Evolutionary conservation across 345 rosid species (phyloP).

Genomic region (Sisymbrium altissimum): DNA sequence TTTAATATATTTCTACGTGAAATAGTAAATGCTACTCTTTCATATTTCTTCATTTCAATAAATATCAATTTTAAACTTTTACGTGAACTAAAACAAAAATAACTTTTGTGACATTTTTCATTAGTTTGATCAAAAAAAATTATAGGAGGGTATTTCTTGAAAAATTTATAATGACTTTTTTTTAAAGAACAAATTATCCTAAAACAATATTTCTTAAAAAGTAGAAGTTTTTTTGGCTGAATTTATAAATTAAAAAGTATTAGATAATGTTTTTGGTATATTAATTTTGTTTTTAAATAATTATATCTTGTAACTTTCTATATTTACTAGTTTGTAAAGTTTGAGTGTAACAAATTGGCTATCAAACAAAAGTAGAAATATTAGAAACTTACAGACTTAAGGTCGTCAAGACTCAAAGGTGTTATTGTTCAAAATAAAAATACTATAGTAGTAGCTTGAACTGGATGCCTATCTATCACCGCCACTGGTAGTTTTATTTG

Average conservation of each 20-base stretch:
- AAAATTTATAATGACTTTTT: background rate
- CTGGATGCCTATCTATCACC: background rate
- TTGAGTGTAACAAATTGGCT: background rate
- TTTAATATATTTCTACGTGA: too few species aligned
- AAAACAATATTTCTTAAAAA: too few species aligned
- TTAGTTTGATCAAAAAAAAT: background rate
- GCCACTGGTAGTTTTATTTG: background rate
- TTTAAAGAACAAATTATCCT: too few species aligned
- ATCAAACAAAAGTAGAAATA: background rate
- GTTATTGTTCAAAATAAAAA: background rate
- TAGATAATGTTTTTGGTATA: background rate
- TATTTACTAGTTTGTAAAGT: background rate
- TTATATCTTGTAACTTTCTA: background rate
- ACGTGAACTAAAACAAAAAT: background rate
- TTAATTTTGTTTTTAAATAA: background rate
- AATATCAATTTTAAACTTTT: too few species aligned
- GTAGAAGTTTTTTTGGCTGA: too few species aligned
- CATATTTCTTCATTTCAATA: too few species aligned
- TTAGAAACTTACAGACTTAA: background rate
- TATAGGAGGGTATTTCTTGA: background rate
- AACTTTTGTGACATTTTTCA: background rate
- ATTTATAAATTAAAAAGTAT: too few species aligned
- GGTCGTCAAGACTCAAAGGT: background rate
- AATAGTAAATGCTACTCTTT: too few species aligned
- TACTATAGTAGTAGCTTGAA: background rate